Evolutionary conservation across 1,139 yeast species (phyloP).

Genomic region (Pichia sp.): DNA sequence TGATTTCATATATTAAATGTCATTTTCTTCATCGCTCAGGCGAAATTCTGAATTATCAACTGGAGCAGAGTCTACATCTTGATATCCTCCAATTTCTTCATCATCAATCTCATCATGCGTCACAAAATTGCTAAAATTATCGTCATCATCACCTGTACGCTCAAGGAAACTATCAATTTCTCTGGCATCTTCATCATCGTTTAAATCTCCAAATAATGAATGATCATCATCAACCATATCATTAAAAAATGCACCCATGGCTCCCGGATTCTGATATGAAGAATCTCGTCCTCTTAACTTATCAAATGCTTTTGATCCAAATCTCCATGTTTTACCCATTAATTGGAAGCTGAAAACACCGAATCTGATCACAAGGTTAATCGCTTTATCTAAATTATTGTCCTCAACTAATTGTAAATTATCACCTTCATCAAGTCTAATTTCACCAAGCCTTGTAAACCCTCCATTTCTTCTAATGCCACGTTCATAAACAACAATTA

Average conservation of each 20-base stretch:
- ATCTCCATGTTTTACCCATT: slow-evolving; percentile 40
- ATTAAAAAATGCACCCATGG: slow-evolving; percentile 36
- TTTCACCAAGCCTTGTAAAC: slow-evolving; percentile 75
- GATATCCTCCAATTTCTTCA: slow-evolving; percentile 11
- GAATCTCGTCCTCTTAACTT: slow-evolving; percentile 15
- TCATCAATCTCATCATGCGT: slow-evolving; percentile 9
- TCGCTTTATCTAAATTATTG: slow-evolving; percentile 54
- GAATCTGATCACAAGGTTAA: slow-evolving; percentile 57
- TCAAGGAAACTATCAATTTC: slow-evolving; percentile 31
- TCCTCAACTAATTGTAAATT: slow-evolving; percentile 60
- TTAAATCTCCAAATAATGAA: slow-evolving; percentile 32
- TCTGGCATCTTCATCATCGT: slow-evolving; percentile 44
- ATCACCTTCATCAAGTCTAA: slow-evolving; percentile 69
- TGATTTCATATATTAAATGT: not conserved
- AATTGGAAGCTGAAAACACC: slow-evolving; percentile 39
- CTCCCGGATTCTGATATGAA: slow-evolving; percentile 31
- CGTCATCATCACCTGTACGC: slow-evolving; percentile 22
- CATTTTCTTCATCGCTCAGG: slow-evolving; percentile 13
- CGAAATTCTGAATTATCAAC: slow-evolving; percentile 9
- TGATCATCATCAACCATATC: slow-evolving; percentile 39
- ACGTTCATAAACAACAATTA: slow-evolving; percentile 73
- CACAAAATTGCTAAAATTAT: slow-evolving; percentile 14
- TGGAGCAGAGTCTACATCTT: not conserved
- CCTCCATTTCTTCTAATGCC: slow-evolving; percentile 81
- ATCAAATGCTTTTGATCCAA: slow-evolving; percentile 36